Evolutionary conservation across 495 filamentous ascomycete species (phyloP), one percentile per base, ranked within the genome.

Genomic region (Aspergillus nanangensis): DNA sequence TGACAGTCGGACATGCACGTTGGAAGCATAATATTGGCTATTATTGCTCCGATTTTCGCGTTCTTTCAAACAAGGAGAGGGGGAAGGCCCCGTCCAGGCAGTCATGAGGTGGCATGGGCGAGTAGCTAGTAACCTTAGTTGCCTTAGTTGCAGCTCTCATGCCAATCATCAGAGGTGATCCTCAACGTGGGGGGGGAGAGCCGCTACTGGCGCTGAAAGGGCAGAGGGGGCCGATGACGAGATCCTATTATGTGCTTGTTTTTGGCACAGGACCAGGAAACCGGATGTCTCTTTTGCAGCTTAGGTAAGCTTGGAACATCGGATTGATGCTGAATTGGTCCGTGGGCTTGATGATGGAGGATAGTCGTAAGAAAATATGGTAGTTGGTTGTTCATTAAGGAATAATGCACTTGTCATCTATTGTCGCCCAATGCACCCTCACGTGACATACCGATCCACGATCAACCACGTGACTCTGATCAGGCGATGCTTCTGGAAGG

Each of bases 401-500:
- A 29, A 29, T 23, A 29, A 29, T 29, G 11, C 25, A 5, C 25
- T 29, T 29, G 24, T 15, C 24, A 8, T 3, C 9, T 24, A 2
- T n/a, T n/a, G n/a, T n/a, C n/a, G n/a, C n/a, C n/a, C 29, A 44
- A n/a, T 27, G 2, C 17, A 35, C 15, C 27, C 13, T 35, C 32
- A 14, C 8, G 31, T 35, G 11, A 35, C 14, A 7, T 18, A 21
- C 15, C 25, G 25, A 29, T 29, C 11, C 25, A 14, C 14, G 29
- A 20, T 21, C 10, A 9, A 22, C 18, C 27, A 32, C 41, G 24
- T 21, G 17, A 34, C 41, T 25, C 18, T 31, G 2, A n/a, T n/a
- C n/a, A n/a, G n/a, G n/a, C 24, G 55, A 37, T 51, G 44, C 38
- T 69, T 71, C 68, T 62, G 58, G 68, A 69, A 71, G 63, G 66